Percentiles rank a stretch among this genome's conserved stretches.
These are phyloP conservation scores for Salix koriyanagi DNA, from an alignment of 345 rosid genomes.

Conservation along the genomic window DNA sequence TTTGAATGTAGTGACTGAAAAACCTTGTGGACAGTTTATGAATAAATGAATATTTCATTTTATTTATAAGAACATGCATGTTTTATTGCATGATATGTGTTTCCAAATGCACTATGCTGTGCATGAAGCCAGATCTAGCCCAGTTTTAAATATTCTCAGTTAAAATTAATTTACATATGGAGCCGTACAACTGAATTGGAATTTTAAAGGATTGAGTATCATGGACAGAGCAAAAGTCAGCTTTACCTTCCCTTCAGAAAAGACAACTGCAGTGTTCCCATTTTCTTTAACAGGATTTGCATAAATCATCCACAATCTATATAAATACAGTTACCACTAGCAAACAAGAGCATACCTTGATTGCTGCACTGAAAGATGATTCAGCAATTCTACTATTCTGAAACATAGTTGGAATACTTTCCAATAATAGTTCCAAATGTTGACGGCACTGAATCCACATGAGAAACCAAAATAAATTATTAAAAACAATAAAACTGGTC, in stretches of 20 bases:
- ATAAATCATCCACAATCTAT: not conserved
- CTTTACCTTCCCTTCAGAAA: not conserved
- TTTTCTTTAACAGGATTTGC: not conserved
- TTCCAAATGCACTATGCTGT: not conserved
- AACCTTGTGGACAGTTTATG: not conserved
- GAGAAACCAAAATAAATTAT: slow-evolving; percentile 2
- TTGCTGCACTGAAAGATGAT: slow-evolving; percentile 98
- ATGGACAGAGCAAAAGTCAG: not conserved
- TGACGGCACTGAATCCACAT: slow-evolving; percentile 70
- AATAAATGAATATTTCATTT: not conserved
- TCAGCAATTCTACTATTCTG: slow-evolving; percentile 78
- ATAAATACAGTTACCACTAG: not conserved
- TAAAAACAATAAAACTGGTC: not conserved
- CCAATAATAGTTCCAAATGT: slow-evolving; percentile 88
- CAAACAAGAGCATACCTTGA: slow-evolving; percentile 53
- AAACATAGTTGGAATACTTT: slow-evolving; percentile 93
- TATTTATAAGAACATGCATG: not conserved
- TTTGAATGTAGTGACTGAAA: not conserved
- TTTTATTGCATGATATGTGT: not conserved
- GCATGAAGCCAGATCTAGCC: not conserved
- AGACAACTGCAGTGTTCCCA: not conserved
- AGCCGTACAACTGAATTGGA: not conserved
- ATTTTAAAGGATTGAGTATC: not conserved
- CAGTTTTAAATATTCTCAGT: not conserved
- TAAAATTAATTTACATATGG: not conserved